Conservation (phyloP, 2,329 filamentous ascomycete species). For the Aspergillus aculeatinus region DNA sequence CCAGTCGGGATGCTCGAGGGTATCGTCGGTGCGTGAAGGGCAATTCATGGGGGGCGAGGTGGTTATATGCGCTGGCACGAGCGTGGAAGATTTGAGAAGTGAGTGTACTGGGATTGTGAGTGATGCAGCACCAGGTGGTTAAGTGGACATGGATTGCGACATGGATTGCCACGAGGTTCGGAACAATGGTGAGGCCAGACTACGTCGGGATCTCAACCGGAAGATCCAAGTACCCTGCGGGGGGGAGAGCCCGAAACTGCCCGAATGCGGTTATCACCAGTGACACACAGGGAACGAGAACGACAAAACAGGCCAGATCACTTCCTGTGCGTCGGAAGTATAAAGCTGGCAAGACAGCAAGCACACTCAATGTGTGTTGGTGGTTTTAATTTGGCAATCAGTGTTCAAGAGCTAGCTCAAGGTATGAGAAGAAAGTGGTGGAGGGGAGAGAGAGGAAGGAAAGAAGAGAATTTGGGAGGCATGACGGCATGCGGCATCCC, state of each 20-base stretch:
- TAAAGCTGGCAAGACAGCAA: not conserved
- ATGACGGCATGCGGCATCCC: slow-evolving; percentile 10
- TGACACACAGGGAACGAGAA: slow-evolving; percentile 7
- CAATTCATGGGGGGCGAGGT: slow-evolving; percentile 56
- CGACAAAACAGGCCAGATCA: slow-evolving; percentile 1
- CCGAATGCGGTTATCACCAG: slow-evolving; percentile 19
- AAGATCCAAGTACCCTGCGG: slow-evolving; percentile 13
- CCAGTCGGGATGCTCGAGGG: slow-evolving; percentile 52
- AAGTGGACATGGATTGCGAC: not conserved
- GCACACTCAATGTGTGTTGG: not conserved
- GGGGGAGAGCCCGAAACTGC: slow-evolving; percentile 22
- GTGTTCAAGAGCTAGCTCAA: not conserved
- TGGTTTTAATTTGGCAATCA: not conserved
- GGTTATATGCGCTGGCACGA: not conserved
- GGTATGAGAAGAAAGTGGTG: not conserved
- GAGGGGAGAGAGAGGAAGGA: not conserved
- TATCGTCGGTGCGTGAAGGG: slow-evolving; percentile 61
- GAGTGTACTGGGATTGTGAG: not conserved
- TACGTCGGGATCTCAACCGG: slow-evolving; percentile 5
- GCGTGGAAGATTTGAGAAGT: not conserved
- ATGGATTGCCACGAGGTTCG: not conserved
- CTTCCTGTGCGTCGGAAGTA: not conserved
- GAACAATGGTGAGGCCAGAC: not conserved
- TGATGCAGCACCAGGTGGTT: not conserved
- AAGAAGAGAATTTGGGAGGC: not conserved